Conservation (phyloP, 441 rosid genomes). For the Daphne laureola region DNA sequence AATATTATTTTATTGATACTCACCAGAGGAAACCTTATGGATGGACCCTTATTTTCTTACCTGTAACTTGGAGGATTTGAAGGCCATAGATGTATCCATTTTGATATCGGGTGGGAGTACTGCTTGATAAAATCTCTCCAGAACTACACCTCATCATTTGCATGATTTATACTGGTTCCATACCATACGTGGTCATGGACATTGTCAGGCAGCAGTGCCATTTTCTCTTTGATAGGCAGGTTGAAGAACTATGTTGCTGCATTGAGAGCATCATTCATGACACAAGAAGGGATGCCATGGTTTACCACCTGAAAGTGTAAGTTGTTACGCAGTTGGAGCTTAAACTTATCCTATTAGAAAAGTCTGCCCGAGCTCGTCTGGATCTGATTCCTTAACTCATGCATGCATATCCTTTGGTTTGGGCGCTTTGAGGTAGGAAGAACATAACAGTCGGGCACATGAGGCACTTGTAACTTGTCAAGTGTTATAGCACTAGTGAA, state of each 20-base stretch:
- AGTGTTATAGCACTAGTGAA: constrained; percentile 27
- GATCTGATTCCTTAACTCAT: neutral
- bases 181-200: constrained; percentile 53
- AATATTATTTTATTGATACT: too few relatives aligned
- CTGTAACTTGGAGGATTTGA: constrained; percentile 54
- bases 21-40: too few relatives aligned
- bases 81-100: constrained; percentile 64
- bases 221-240: constrained; percentile 60
- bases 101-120: constrained; percentile 51
- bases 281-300: constrained; percentile 43
- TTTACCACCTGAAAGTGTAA: constrained; percentile 41
- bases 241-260: constrained; percentile 51
- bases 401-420: constrained; percentile 14
- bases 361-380: too few relatives aligned
- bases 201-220: constrained; percentile 34
- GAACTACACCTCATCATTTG: constrained; percentile 43
- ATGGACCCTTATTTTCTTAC: constrained; percentile 18
- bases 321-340: constrained; percentile 6
- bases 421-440: constrained; percentile 31
- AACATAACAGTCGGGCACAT: constrained; percentile 25
- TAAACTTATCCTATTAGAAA: too few relatives aligned
- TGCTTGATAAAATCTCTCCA: constrained; percentile 85
- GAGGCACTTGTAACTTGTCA: constrained; percentile 16
- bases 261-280: constrained; percentile 34
- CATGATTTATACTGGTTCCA: constrained; percentile 65